Base-by-base conservation (phyloP, 2,329 filamentous ascomycete species). In the Escovopsis weberi region DNA sequence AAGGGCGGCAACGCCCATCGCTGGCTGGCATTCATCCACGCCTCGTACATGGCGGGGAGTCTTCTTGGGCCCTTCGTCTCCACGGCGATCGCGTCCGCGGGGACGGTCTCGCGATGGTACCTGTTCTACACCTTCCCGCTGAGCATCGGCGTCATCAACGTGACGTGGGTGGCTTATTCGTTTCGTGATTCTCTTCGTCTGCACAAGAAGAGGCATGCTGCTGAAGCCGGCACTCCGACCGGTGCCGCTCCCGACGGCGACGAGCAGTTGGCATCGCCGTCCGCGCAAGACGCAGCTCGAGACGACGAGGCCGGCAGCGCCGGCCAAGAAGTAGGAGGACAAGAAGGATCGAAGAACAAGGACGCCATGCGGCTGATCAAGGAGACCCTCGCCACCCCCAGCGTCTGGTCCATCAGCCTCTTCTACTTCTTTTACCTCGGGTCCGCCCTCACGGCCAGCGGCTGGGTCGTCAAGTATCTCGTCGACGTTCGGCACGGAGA, bases 391-490 rank as follows among this genome's bases (percentile, higher is more conserved):
- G 58, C 52, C 12, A 63, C 56, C 2, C 68, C 60, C 12, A 64
- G 63, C 4, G 59, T 81, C 4, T 80, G 75, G 72, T 53, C 77
- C 0, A 52, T 81, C 3, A 75, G 74, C 39, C 42, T 77, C 2
- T 80, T 78, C 55, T 81, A 74, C 59, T 80, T 80, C 58, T 78
- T 80, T 54, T 72, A 73, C 41, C 60, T 81, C 0, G 77, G 78
- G 0, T 69, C 67, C 0, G 55, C 53, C 1, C 66, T 77, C 2
- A 80, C 76, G 0, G 69, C 74, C 0, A 56, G 61, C 45, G 75
- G 78, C 1, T 82, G 76, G 78, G 69, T 80, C 0, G 76, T 81
- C 2, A 74, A 80, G 48, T 82, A 76, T 43, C 64, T 82, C 3
- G 70, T 80, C 6, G 65, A 67, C 2, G 72, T 75, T n/a, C 70